Conservation (phyloP, 352 stramenopile genomes). For the Globisporangium camurandrum region DNA sequence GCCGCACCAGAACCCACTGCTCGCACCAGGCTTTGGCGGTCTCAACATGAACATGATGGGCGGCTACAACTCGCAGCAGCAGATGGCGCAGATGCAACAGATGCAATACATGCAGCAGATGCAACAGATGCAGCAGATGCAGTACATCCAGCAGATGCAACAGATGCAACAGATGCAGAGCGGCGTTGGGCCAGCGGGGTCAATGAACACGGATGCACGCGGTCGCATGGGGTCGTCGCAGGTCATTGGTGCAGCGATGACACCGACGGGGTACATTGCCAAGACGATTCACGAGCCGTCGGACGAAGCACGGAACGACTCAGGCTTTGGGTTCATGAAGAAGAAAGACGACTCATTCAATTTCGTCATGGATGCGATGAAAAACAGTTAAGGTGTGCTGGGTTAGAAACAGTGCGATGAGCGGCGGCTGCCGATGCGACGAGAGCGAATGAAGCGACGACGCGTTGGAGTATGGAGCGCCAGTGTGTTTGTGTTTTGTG, state of each 20-base stretch:
- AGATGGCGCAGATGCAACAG: constrained; percentile 40
- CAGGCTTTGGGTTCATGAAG: constrained; percentile 83
- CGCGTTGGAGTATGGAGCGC: neutral
- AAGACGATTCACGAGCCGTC: constrained; percentile 83
- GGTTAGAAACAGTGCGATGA: constrained; percentile 43
- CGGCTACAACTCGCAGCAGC: constrained; percentile 40
- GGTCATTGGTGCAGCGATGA: constrained; percentile 82
- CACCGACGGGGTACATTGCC: constrained; percentile 75
- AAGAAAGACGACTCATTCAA: constrained; percentile 87
- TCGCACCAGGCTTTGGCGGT: constrained; percentile 29
- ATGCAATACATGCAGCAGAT: constrained; percentile 38
- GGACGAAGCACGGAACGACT: constrained; percentile 45
- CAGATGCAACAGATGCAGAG: constrained; percentile 69
- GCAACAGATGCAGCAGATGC: constrained; percentile 61
- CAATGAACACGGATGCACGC: constrained; percentile 17
- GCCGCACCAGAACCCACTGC: constrained; percentile 22
- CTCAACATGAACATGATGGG: constrained; percentile 63
- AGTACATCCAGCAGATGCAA: constrained; percentile 68
- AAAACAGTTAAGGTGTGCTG: constrained; percentile 57
- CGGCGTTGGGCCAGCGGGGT: constrained; percentile 31
- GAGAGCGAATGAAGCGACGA: neutral
- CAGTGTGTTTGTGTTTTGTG: too few relatives aligned
- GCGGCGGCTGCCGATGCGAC: neutral
- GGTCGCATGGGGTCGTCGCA: constrained; percentile 46
- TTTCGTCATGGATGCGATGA: constrained; percentile 86